Conservation (phyloP, 2,329 filamentous ascomycete genomes). For the Botrytis paeoniae region DNA sequence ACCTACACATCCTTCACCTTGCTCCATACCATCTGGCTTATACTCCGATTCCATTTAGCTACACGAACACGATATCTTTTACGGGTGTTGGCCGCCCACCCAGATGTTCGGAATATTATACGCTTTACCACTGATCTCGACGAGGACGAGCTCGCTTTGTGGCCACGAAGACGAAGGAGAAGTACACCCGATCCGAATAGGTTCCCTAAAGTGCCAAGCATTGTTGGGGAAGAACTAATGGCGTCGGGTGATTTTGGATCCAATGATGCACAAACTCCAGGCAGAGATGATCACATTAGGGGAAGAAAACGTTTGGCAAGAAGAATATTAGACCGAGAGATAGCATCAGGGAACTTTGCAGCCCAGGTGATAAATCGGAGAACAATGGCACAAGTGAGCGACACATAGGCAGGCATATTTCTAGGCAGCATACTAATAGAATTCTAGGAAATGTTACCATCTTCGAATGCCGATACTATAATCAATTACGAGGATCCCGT, state of each 20-base stretch:
- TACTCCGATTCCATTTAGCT: constrained; percentile 31
- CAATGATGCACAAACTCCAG: constrained; percentile 51
- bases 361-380: constrained; percentile 58
- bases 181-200: constrained; percentile 50
- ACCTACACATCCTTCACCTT: constrained; percentile 32
- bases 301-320: constrained; percentile 59
- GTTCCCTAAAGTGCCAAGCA: constrained; percentile 83
- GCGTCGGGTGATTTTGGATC: constrained; percentile 74
- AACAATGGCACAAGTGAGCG: constrained; percentile 64
- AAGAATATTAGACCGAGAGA: constrained; percentile 75
- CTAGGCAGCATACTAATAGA: background rate
- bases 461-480: constrained; percentile 75
- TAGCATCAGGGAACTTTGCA: constrained; percentile 64
- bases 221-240: constrained; percentile 76
- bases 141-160: constrained; percentile 37
- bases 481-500: constrained; percentile 83
- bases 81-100: constrained; percentile 26
- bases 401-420: background rate
- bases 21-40: constrained; percentile 31
- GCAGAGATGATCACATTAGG: constrained; percentile 24
- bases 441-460: constrained; percentile 70
- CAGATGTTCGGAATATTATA: constrained; percentile 18
- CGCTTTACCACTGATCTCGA: constrained; percentile 26
- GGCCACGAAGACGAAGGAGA: constrained; percentile 47
- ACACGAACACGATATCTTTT: constrained; percentile 28